Conservation (phyloP, 495 filamentous ascomycete species). For the Aspergillus affinis region DNA sequence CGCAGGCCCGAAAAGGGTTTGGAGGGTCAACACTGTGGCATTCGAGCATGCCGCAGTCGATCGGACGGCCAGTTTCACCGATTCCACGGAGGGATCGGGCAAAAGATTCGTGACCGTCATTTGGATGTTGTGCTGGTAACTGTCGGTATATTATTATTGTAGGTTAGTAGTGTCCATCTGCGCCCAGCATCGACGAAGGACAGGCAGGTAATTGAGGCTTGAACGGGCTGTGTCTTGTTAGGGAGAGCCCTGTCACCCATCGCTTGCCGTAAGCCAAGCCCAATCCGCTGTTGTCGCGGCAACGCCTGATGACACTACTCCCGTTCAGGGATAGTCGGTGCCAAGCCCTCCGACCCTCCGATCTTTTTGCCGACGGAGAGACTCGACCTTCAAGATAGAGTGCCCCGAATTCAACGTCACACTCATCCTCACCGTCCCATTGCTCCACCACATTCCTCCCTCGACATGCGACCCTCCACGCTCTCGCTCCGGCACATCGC, state of each 20-base stretch:
- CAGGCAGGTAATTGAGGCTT: conserved; percentile 1
- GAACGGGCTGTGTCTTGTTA: background rate
- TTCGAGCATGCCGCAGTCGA: conserved; percentile 50
- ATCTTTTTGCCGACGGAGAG: conserved; percentile 6
- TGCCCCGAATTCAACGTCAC: conserved; percentile 2
- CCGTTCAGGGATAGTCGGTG: conserved; percentile 18
- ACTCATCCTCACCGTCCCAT: background rate
- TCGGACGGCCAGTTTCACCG: conserved; percentile 49
- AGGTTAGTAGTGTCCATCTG: conserved; percentile 10
- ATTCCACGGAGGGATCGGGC: conserved; percentile 38
- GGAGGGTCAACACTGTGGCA: conserved; percentile 45
- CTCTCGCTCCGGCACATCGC: conserved; percentile 5
- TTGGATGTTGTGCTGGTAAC: conserved; percentile 6
- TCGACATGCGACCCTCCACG: conserved; percentile 13
- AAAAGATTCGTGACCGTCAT: conserved; percentile 44
- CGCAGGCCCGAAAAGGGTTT: conserved; percentile 41
- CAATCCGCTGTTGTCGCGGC: conserved; percentile 40
- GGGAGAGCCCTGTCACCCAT: background rate
- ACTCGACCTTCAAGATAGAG: background rate
- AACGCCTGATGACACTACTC: conserved; percentile 23
- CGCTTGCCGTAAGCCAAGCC: conserved; percentile 24
- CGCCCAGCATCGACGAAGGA: background rate
- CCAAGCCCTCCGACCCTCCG: conserved; percentile 12
- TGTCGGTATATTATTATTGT: background rate
- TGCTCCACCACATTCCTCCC: background rate